Evolutionary conservation across 1,284 basidiomycete species (phyloP).

Genomic region (Trichosporon coremiiforme): DNA sequence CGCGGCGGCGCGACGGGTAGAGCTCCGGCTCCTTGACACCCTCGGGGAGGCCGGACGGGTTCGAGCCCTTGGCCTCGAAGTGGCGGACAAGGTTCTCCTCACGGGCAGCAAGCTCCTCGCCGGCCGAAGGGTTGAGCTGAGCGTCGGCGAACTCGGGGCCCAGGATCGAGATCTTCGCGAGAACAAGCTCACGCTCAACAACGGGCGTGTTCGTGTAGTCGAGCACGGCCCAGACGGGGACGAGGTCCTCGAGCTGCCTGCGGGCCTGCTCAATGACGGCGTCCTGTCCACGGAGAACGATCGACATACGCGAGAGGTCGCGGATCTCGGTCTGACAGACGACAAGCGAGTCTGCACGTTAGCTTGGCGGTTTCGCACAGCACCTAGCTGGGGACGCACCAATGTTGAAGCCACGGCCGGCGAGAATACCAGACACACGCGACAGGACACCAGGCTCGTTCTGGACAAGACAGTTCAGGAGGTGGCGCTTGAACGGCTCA

Average conservation of each 20-base stretch:
- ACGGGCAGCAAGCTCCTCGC: constrained; percentile 32
- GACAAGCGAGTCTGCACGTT: constrained; percentile 79
- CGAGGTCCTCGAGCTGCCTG: constrained; percentile 89
- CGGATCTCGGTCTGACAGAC: constrained; percentile 98
- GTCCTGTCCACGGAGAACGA: constrained; percentile 94
- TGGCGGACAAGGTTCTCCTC: constrained; percentile 34
- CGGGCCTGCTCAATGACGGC: constrained; percentile 96
- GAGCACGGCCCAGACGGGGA: constrained; percentile 95
- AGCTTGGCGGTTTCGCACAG: neutral
- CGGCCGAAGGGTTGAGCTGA: constrained; percentile 70
- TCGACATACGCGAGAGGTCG: constrained; percentile 97
- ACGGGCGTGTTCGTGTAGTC: constrained; percentile 91
- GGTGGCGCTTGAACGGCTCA: constrained; percentile 96
- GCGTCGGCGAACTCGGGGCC: constrained; percentile 96
- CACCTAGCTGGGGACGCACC: constrained; percentile 42
- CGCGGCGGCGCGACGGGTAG: constrained; percentile 37
- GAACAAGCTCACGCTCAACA: constrained; percentile 82
- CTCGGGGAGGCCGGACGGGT: constrained; percentile 71
- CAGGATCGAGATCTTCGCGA: constrained; percentile 92
- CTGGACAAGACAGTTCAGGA: constrained; percentile 97
- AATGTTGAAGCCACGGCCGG: constrained; percentile 97
- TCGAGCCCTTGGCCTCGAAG: constrained; percentile 38
- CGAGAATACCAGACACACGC: constrained; percentile 94
- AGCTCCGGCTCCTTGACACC: constrained; percentile 57
- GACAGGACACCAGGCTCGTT: constrained; percentile 99